These are phyloP conservation scores for Scutellaria baicalensis DNA, from an alignment of 257 asterid species.

Conservation along the genomic window DNA sequence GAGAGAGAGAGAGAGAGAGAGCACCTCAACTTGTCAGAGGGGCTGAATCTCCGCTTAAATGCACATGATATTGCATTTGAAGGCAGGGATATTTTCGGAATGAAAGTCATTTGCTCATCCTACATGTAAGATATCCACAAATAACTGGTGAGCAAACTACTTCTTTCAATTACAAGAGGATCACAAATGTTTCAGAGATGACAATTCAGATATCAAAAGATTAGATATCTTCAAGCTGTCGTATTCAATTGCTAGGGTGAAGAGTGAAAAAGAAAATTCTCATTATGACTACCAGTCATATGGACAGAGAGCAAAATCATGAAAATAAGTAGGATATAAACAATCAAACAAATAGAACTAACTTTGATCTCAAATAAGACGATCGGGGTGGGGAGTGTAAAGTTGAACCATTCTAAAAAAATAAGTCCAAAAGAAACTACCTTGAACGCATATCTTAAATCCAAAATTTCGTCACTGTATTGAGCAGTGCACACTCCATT, in stretches of 20 bases:
- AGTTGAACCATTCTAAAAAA: neutral
- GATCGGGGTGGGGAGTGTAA: neutral
- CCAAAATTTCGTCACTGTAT: conserved; percentile 61
- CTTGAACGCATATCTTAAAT: conserved; percentile 72
- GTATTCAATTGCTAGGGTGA: neutral
- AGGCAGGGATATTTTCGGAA: conserved; percentile 79
- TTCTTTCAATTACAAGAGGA: neutral
- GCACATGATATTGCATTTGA: conserved; percentile 71
- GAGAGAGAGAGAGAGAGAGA: conserved; percentile 8
- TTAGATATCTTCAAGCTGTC: neutral
- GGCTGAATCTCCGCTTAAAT: conserved; percentile 76
- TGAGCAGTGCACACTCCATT: conserved; percentile 75
- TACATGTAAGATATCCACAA: conserved; percentile 17
- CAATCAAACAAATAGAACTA: neutral
- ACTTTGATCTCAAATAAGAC: neutral
- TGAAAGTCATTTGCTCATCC: conserved; percentile 88
- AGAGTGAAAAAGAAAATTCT: neutral
- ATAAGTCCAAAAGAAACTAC: conserved; percentile 30
- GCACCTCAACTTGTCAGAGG: conserved; percentile 87
- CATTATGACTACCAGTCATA: neutral
- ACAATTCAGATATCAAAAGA: neutral
- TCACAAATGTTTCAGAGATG: neutral
- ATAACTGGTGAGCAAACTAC: conserved; percentile 4
- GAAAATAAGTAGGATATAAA: neutral
- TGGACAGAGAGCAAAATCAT: neutral